Evolutionary conservation across 75 land plant species (phyloP), one percentile per base, ranked within the genome.

Genomic region (Ceratopteris richardii): DNA sequence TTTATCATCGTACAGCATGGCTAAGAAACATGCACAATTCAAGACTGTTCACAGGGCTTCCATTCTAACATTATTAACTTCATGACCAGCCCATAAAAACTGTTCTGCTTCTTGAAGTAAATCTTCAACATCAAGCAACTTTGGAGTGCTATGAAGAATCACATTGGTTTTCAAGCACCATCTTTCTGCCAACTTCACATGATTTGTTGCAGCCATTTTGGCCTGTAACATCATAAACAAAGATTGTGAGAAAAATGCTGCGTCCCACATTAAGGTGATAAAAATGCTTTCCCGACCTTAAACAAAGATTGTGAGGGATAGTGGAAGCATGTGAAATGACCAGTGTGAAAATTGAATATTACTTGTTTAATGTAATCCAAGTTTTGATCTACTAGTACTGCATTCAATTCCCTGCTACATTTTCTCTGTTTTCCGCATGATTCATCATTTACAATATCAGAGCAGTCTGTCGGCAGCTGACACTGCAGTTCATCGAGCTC

Each of bases 81-180:
- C 96, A 77, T 80, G 77, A 26, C 90, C 96, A 62, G 82, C 91
- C 98, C 98, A 94, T 44, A 94, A 66, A 55, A 94, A 94, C 42
- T 94, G 96, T 56, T 89, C 88, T 33, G 91, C 77, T 70, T 94
- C 78, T 50, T 51, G 66, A 30, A 94, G 66, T 0, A 71, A 60
- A 30, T 48, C 53, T 30, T 48, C 62, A 69, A 65, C 73, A 50
- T 64, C 65, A 56, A 44, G 48, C 21, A 60, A 53, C 14, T 75
- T 62, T 22, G 68, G 82, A 13, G 80, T 75, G 26, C 21, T 63
- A 57, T 67, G 40, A 16, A 76, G 51, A 40, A 75, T 58, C 31
- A 61, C 60, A 33, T 31, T 12, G 17, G 85, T 61, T 19, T 50
- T 66, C 1, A 31, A 42, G 29, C 85, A 33, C 98, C 98, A 94